Base-by-base conservation (phyloP, 2,329 filamentous ascomycete genomes). In the Cercospora berteroae region DNA sequence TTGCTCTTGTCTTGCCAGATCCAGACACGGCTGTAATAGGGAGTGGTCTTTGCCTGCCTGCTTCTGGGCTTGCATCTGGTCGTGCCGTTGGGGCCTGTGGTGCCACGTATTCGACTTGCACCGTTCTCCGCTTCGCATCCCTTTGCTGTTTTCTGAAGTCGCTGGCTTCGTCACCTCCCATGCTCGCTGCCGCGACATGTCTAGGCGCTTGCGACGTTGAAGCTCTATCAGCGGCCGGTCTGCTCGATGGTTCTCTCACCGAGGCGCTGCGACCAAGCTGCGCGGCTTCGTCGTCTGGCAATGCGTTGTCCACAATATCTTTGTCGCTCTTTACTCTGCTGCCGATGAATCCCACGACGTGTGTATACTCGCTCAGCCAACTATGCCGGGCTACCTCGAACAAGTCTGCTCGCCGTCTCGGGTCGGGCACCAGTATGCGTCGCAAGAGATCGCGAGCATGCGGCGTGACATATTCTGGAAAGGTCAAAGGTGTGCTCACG, bases 381-480 rank as follows among this genome's bases (percentile, higher is more conserved):
- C 95, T 99, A 81, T 99, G 95, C 62, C 95, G 89, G 57, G 95
- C 95, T 52, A 99, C 95, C 79, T 99, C 95, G 75, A 99, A 99
- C 56, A 99, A 82, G 78, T 99, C 95, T 60, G 95, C 95, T 77
- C 95, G 89, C 81, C 96, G 96, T 71, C 95, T 87, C 61, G 95
- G 95, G 78, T 98, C 95, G 5, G 95, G 94, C 0, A 99, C 95
- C 52, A 99, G 86, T 68, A 99, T 99, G 63, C 95, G 89, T 68
- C 95, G 89, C 57, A 99, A 84, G 0, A 99, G 86, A 79, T 99
- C 95, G 75, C 95, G 88, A 23, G 95, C 94, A 79, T 99, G 95
- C 7, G 95, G 95, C 7, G 95, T 97, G 73, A 99, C 95, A 78
- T 98, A 98, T 88, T 99, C 95, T 69, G 95, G 95, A 79, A 99